These are phyloP conservation scores for Fusarium drepaniforme DNA, from an alignment of 2,329 filamentous ascomycete genomes.

Conservation along the genomic window DNA sequence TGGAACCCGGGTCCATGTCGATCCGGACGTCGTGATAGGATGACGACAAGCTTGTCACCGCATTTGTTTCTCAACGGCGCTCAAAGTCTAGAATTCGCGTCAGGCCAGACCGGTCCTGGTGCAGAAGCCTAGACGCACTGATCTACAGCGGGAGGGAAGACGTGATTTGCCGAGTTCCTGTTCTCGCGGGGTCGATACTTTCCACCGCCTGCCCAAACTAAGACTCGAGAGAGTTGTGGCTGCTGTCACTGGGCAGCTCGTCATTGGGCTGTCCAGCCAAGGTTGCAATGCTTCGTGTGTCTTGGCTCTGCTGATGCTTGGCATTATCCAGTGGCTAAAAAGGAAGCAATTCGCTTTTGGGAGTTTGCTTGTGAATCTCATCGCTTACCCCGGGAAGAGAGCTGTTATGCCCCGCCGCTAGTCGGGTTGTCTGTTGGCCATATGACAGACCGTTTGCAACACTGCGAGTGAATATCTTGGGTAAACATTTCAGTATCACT, in stretches of 20 bases:
- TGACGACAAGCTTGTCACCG: neutral
- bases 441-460: neutral
- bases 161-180: neutral
- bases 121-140: neutral
- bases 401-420: neutral
- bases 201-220: neutral
- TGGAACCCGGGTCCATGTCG: neutral
- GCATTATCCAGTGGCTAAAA: neutral
- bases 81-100: neutral
- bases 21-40: neutral
- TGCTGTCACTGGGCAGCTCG: neutral
- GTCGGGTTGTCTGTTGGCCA: neutral
- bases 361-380: neutral
- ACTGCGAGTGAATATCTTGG: neutral
- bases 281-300: neutral
- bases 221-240: neutral
- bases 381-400: neutral
- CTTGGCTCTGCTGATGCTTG: neutral
- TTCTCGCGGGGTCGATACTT: neutral
- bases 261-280: neutral
- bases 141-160: neutral
- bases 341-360: neutral
- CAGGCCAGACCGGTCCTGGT: neutral
- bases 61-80: neutral
- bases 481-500: neutral